phyloP scores from a whole-genome alignment of 352 stramenopile genomes.

The Phytophthora aleatoria region DNA sequence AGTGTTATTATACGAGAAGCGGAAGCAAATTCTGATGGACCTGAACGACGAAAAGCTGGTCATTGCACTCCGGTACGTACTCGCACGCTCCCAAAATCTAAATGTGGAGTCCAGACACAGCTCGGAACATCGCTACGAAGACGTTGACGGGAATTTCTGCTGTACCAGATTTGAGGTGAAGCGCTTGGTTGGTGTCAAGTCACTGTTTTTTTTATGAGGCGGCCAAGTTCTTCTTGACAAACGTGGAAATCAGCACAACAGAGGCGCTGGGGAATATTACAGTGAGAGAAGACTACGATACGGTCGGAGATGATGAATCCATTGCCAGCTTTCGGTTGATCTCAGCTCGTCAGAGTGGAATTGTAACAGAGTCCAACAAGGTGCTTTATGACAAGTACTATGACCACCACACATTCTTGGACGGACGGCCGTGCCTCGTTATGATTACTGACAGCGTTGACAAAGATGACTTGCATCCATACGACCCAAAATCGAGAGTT shows the following conservation, averaged over 20 bases:
- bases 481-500: slow-evolving; percentile 28
- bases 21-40: slow-evolving; percentile 15
- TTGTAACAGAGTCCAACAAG: slow-evolving; percentile 31
- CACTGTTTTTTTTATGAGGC: slow-evolving; percentile 42
- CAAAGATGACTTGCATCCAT: slow-evolving; percentile 43
- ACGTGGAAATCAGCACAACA: slow-evolving; percentile 55
- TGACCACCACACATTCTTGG: slow-evolving; percentile 6
- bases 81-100: not conserved
- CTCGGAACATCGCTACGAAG: slow-evolving; percentile 43
- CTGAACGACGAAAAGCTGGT: slow-evolving; percentile 28
- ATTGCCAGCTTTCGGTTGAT: slow-evolving; percentile 38
- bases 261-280: slow-evolving; percentile 47
- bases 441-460: slow-evolving; percentile 35
- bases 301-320: slow-evolving; percentile 18
- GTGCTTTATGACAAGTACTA: slow-evolving; percentile 37
- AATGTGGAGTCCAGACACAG: slow-evolving; percentile 30
- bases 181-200: slow-evolving; percentile 12
- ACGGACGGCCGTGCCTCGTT: slow-evolving; percentile 17
- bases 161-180: slow-evolving; percentile 45
- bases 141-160: slow-evolving; percentile 32
- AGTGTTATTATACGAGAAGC: slow-evolving; percentile 18
- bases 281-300: slow-evolving; percentile 46
- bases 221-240: slow-evolving; percentile 39
- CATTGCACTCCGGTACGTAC: not conserved
- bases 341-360: slow-evolving; percentile 6